phyloP scores from a whole-genome alignment of 2,329 filamentous ascomycete genomes.

The Clarireedia homoeocarpa region DNA sequence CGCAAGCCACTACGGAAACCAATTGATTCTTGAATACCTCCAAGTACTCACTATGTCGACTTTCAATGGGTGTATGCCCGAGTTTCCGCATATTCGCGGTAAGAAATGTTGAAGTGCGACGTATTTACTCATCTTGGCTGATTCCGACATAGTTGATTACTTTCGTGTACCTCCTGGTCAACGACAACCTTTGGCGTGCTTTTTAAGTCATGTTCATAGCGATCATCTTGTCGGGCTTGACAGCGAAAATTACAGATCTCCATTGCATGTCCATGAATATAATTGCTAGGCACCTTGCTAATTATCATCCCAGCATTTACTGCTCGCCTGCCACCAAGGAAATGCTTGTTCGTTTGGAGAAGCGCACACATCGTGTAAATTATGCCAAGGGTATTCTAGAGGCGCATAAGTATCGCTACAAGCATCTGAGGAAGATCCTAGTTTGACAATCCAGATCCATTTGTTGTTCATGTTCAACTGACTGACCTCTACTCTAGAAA shows the following conservation, averaged over 20 bases:
- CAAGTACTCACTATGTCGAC: conserved; percentile 58
- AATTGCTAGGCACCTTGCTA: conserved; percentile 10
- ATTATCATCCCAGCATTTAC: conserved; percentile 51
- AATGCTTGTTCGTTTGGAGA: conserved; percentile 73
- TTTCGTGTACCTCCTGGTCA: conserved; percentile 53
- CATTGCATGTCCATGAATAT: conserved; percentile 47
- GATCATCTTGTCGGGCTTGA: conserved; percentile 67
- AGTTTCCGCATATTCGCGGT: conserved; percentile 75
- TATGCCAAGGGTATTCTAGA: conserved; percentile 73
- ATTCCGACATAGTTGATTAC: conserved; percentile 58
- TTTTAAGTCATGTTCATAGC: conserved; percentile 87
- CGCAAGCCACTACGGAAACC: no score
- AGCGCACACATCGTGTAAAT: conserved; percentile 72
- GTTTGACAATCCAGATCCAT: conserved; percentile 31
- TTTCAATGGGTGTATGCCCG: conserved; percentile 62
- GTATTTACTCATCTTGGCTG: neutral
- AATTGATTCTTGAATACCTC: neutral
- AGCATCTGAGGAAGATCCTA: conserved; percentile 62
- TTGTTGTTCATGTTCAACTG: neutral
- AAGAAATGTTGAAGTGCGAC: conserved; percentile 15
- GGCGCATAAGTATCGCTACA: conserved; percentile 65
- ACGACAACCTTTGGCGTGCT: conserved; percentile 67
- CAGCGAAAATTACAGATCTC: conserved; percentile 65
- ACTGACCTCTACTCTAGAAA: conserved; percentile 41
- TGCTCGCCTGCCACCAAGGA: conserved; percentile 79